Percentiles rank a stretch among this genome's conserved stretches.
Conservation (phyloP, 2,329 filamentous ascomycete species). For the Didymella sp. region DNA sequence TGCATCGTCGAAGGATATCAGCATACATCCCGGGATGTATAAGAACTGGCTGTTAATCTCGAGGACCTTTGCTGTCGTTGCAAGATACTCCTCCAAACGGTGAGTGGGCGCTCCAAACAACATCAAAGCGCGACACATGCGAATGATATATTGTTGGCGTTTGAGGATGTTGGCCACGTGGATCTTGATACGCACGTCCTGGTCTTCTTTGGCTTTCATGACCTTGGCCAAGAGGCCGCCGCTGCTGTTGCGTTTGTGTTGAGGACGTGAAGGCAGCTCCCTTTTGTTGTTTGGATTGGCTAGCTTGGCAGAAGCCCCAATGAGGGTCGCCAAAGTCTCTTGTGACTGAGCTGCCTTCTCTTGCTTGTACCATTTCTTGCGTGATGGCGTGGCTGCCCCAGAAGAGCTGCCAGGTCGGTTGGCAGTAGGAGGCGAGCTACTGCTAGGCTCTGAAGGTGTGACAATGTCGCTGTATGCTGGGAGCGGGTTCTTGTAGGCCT, state of each 20-base stretch:
- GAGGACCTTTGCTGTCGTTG: constrained; percentile 81
- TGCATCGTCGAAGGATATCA: constrained; percentile 82
- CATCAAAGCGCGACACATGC: constrained; percentile 86
- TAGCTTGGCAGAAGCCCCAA: constrained; percentile 39
- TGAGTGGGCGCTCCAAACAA: constrained; percentile 88
- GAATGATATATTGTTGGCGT: constrained; percentile 83
- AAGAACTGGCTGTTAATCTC: constrained; percentile 88
- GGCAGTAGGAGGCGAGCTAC: constrained; percentile 21
- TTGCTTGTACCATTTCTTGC: constrained; percentile 42
- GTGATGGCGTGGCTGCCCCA: constrained; percentile 35
- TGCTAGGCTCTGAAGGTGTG: constrained; percentile 26
- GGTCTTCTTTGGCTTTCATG: constrained; percentile 47
- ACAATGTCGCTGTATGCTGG: constrained; percentile 8
- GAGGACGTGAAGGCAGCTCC: constrained; percentile 21
- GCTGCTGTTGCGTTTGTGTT: constrained; percentile 35
- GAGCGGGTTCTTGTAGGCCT: constrained; percentile 40
- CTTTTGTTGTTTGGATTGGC: constrained; percentile 39
- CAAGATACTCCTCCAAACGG: constrained; percentile 87
- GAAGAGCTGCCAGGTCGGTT: constrained; percentile 27
- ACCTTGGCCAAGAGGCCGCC: constrained; percentile 36
- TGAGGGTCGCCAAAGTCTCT: constrained; percentile 40
- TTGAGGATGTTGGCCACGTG: constrained; percentile 73
- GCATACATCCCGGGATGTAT: constrained; percentile 90
- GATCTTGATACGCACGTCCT: constrained; percentile 64
- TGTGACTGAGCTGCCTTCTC: constrained; percentile 37